These are phyloP conservation scores for Coprinopsis cinerea DNA, from an alignment of 768 basidiomycete genomes.

Conservation along the genomic window DNA sequence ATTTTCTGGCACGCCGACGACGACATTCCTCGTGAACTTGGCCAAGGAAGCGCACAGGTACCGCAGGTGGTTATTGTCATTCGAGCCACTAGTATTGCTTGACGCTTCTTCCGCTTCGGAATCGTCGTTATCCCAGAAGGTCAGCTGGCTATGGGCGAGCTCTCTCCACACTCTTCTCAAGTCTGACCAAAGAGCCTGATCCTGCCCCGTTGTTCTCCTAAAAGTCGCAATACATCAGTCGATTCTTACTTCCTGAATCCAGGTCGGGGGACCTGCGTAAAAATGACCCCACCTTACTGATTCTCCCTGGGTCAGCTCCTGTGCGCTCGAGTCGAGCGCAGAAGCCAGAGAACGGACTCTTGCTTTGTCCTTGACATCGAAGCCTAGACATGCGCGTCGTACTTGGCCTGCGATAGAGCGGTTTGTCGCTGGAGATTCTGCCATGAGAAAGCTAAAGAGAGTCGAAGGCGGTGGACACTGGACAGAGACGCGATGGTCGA, in stretches of 20 bases:
- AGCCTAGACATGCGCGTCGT: conserved; percentile 35
- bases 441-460: conserved; percentile 15
- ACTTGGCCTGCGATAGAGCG: conserved; percentile 25
- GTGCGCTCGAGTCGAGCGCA: conserved; percentile 46
- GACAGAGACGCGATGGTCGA: too few species aligned
- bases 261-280: neutral
- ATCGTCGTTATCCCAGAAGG: conserved; percentile 46
- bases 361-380: conserved; percentile 32
- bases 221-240: too few species aligned
- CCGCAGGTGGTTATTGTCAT: conserved; percentile 29
- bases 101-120: conserved; percentile 31
- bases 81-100: conserved; percentile 16
- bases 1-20: conserved; percentile 69
- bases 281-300: conserved; percentile 26
- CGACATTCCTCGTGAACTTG: conserved; percentile 79
- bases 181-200: conserved; percentile 48
- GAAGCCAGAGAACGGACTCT: conserved; percentile 25
- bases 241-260: neutral
- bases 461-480: neutral
- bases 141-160: conserved; percentile 40
- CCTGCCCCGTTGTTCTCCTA: conserved; percentile 29
- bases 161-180: conserved; percentile 54
- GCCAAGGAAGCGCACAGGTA: conserved; percentile 48
- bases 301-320: conserved; percentile 44
- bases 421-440: conserved; percentile 12